A percentile compares a stretch with the other conserved stretches of the same genome.
Conservation (phyloP, 345 rosid genomes). For the Eucalyptus virginea region DNA sequence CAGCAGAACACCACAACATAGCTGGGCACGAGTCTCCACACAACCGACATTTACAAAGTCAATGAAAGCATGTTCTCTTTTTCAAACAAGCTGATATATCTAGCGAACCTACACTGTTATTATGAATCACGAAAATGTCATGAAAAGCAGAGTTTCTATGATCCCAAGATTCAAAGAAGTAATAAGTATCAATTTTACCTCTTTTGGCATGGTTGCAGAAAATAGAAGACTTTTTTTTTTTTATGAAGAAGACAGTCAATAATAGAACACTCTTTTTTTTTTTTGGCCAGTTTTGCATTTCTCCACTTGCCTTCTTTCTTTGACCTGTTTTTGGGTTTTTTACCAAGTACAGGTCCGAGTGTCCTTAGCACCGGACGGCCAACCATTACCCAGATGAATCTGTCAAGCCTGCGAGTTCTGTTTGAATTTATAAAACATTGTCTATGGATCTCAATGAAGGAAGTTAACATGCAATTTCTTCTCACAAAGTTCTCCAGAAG, state of each 20-base stretch:
- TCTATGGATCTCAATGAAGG: background rate
- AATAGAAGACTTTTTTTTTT: too few species aligned
- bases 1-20: background rate
- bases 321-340: background rate
- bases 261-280: too few species aligned
- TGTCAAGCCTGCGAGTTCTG: background rate
- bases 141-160: too few species aligned
- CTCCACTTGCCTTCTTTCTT: background rate
- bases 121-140: background rate
- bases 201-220: too few species aligned
- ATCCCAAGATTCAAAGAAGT: too few species aligned
- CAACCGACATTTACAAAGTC: constrained; percentile 62
- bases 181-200: too few species aligned
- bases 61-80: constrained; percentile 61
- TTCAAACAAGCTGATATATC: constrained; percentile 81
- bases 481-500: background rate
- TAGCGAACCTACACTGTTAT: constrained; percentile 58
- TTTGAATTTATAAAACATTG: background rate
- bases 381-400: background rate
- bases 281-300: background rate
- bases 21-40: constrained; percentile 76
- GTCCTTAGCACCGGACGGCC: background rate
- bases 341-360: background rate
- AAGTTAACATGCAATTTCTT: background rate
- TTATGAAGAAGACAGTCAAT: too few species aligned